phyloP scores from a whole-genome alignment of 345 rosid species.

The Gossypium thurberi region DNA sequence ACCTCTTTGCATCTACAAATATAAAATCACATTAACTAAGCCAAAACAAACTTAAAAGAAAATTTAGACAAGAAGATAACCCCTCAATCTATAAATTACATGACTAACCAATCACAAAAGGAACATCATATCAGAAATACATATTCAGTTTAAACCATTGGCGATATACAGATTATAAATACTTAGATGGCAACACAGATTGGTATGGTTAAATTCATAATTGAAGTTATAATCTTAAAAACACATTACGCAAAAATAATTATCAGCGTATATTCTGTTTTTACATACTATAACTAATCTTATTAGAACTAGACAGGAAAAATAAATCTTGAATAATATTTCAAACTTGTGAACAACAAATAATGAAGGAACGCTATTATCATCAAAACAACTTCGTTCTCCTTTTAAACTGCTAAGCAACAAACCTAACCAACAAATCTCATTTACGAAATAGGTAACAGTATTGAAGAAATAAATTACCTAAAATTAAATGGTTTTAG shows the following conservation, averaged over 20 bases:
- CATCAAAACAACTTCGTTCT: too few relatives aligned
- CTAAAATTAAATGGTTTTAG: neutral
- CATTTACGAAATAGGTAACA: neutral
- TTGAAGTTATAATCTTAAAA: neutral
- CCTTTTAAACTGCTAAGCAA: neutral
- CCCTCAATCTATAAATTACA: neutral
- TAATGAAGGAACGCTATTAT: too few relatives aligned
- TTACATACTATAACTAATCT: too few relatives aligned
- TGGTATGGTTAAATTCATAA: neutral
- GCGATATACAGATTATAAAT: neutral
- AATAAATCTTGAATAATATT: too few relatives aligned
- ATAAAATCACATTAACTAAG: neutral
- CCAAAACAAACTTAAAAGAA: neutral
- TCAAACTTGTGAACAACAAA: too few relatives aligned
- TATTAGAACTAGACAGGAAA: too few relatives aligned
- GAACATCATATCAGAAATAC: neutral
- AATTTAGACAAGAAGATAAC: neutral
- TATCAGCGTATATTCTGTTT: too few relatives aligned
- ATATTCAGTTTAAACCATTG: neutral
- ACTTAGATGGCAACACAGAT: neutral
- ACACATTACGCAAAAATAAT: neutral
- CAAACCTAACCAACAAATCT: neutral
- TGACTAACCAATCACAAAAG: neutral
- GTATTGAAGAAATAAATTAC: neutral
- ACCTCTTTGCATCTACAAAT: constrained; percentile 63